Evolutionary conservation across 2,329 filamentous ascomycete genomes (phyloP), one percentile per base, ranked within the genome.

Genomic region (Talaromyces sp.): DNA sequence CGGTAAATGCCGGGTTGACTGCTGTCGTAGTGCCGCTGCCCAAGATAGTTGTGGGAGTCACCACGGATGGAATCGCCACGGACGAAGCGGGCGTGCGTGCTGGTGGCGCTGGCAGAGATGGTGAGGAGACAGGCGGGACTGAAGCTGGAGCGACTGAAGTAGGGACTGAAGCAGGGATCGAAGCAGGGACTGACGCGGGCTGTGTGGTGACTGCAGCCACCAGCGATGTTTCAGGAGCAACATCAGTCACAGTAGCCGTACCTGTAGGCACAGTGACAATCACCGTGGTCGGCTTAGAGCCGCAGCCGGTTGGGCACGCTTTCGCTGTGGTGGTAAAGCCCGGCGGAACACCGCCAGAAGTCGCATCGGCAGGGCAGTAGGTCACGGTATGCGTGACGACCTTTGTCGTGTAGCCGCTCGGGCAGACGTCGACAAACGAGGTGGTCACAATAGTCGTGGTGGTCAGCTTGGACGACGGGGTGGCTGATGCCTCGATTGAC

Each of bases 281-380:
- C 52, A 77, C 75, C 1, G 74, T 75, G 3, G 75, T 76, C 8
- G 76, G 73, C 9, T 68, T 75, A 8, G 71, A 64, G 10, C 72
- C 76, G 62, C 77, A 78, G 12, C 72, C 68, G 6, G 70, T 72
- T 2, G 56, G 42, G 69, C 76, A 78, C 33, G 75, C 70, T 5
- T 76, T 76, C 33, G 77, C 73, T 12, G 72, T 77, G 5, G 76
- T 78, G 10, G 72, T 76, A 72, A 75, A 78, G 52, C 72, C 76
- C 55, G 61, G 53, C 5, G 73, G 70, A 12, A 71, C 65, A 4
- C 71, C 70, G 47, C 56, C 53, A 33, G 30, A 51, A n/a, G 72
- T 67, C 5, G 53, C 64, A 14, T 70, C 71, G 16, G 68, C 72
- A 3, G 75, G 73, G 63, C 73, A 77, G 58, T 73, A 72, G 4